Percentiles rank a stretch among this genome's conserved stretches.
Evolutionary conservation across 805 yeast genomes (phyloP).

Genomic region (Candida nemodendra): DNA sequence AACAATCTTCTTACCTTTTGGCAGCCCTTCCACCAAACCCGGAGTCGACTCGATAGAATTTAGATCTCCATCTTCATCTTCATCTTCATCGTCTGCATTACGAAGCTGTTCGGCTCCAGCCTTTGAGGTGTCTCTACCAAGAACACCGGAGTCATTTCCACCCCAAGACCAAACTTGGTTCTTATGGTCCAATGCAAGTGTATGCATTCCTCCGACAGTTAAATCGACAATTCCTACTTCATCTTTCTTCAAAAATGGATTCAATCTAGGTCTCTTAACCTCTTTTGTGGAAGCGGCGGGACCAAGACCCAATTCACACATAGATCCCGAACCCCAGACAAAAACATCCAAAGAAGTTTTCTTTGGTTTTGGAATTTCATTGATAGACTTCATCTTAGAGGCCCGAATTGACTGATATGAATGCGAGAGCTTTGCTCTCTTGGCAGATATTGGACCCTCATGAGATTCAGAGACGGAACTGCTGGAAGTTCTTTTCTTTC

Average conservation of each 20-base stretch:
- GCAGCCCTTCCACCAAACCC: conserved; percentile 64
- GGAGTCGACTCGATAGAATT: conserved; percentile 92
- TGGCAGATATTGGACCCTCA: conserved; percentile 26
- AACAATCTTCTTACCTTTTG: conserved; percentile 57
- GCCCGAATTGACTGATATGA: conserved; percentile 48
- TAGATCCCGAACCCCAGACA: conserved; percentile 95
- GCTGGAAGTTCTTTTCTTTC: conserved; percentile 19
- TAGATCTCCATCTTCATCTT: conserved; percentile 78
- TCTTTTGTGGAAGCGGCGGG: conserved; percentile 89
- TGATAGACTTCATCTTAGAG: conserved; percentile 48
- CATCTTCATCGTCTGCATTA: conserved; percentile 60
- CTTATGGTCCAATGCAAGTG: conserved; percentile 71
- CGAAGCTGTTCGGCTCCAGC: conserved; percentile 61
- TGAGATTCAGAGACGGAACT: conserved; percentile 20
- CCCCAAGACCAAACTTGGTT: conserved; percentile 99
- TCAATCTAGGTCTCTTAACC: conserved; percentile 93
- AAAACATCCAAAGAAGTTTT: conserved; percentile 66
- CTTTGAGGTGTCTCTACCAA: conserved; percentile 80
- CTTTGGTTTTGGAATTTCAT: conserved; percentile 37
- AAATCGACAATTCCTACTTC: conserved; percentile 75
- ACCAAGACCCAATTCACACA: conserved; percentile 98
- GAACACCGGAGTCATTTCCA: conserved; percentile 84
- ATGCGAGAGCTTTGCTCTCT: conserved; percentile 34
- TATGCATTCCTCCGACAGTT: conserved; percentile 96
- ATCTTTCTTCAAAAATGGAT: conserved; percentile 66